These are phyloP conservation scores for Erythrobasidium hasegawianum DNA, from an alignment of 1,284 basidiomycete species.

Conservation along the genomic window DNA sequence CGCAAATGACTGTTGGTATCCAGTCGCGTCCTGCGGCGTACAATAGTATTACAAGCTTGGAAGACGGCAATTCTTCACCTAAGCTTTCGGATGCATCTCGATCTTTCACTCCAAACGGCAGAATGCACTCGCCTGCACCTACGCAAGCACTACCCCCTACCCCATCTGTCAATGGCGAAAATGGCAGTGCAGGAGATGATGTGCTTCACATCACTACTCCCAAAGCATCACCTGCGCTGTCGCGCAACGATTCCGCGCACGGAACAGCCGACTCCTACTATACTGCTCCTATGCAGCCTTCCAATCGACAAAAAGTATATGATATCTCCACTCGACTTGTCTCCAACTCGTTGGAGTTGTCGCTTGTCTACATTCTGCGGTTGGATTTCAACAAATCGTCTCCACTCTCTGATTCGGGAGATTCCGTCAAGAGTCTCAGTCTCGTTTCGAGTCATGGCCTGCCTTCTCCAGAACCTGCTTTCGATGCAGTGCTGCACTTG, in stretches of 20 bases:
- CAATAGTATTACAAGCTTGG: not conserved
- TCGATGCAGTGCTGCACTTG: slow-evolving; percentile 45
- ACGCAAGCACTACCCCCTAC: not conserved
- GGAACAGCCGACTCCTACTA: slow-evolving; percentile 36
- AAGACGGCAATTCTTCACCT: not conserved
- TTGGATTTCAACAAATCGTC: slow-evolving; percentile 36
- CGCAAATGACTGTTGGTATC: slow-evolving; percentile 2
- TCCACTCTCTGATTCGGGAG: not conserved
- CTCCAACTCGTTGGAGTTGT: slow-evolving; percentile 41
- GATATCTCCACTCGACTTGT: slow-evolving; percentile 42
- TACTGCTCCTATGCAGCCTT: slow-evolving; percentile 36
- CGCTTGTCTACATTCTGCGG: slow-evolving; percentile 43
- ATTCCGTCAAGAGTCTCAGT: slow-evolving; percentile 15
- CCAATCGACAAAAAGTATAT: slow-evolving; percentile 43
- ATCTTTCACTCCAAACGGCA: no score
- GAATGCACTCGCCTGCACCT: not conserved
- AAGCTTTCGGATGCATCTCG: not conserved
- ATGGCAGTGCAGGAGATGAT: not conserved
- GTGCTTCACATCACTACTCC: not conserved
- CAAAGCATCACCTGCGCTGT: not conserved
- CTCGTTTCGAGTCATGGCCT: slow-evolving; percentile 43
- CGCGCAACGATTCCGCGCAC: not conserved
- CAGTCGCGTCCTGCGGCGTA: not conserved
- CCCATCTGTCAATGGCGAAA: not conserved
- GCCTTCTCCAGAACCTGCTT: slow-evolving; percentile 40